These are phyloP conservation scores for Austroboletus olivaceoglutinosus DNA, from an alignment of 1,284 basidiomycete genomes.

Conservation along the genomic window DNA sequence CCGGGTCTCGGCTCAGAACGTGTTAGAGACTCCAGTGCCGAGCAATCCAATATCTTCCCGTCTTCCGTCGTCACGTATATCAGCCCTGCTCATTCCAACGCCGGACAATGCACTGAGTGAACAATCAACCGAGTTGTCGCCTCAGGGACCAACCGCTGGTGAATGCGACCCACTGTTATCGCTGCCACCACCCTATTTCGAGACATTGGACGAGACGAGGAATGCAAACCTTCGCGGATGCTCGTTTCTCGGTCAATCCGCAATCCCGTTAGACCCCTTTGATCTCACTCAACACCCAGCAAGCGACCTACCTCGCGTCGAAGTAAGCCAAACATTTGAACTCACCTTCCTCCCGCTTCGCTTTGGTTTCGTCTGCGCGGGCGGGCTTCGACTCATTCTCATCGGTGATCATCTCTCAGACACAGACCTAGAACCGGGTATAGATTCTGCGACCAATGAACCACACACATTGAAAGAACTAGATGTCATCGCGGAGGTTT, in stretches of 20 bases:
- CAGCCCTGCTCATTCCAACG: slow-evolving; percentile 42
- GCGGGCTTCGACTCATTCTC: slow-evolving; percentile 62
- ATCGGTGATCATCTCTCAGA: slow-evolving; percentile 51
- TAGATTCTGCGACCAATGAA: slow-evolving; percentile 19
- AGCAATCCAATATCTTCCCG: slow-evolving; percentile 8
- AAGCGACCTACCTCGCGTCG: slow-evolving; percentile 25
- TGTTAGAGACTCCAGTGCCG: slow-evolving; percentile 7
- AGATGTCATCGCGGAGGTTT: slow-evolving; percentile 65
- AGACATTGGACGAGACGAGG: slow-evolving; percentile 35
- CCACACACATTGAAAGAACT: slow-evolving; percentile 60
- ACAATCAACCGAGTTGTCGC: slow-evolving; percentile 46
- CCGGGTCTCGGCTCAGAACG: slow-evolving; percentile 21
- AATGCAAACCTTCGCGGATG: slow-evolving; percentile 34
- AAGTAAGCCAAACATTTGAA: slow-evolving; percentile 55
- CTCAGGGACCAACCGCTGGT: slow-evolving; percentile 26
- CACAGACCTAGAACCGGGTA: slow-evolving; percentile 28
- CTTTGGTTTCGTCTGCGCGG: slow-evolving; percentile 57
- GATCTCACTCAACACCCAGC: slow-evolving; percentile 32
- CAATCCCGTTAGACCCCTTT: slow-evolving; percentile 44
- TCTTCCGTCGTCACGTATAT: slow-evolving; percentile 45
- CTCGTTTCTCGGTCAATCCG: slow-evolving; percentile 54
- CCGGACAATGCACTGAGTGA: slow-evolving; percentile 46
- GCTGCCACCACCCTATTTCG: slow-evolving; percentile 50
- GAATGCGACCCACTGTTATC: slow-evolving; percentile 28
- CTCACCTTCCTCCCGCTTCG: slow-evolving; percentile 55